Evolutionary conservation across 83 land plant genomes (phyloP), one percentile per base, ranked within the genome.

Genomic region (Picea abies): DNA sequence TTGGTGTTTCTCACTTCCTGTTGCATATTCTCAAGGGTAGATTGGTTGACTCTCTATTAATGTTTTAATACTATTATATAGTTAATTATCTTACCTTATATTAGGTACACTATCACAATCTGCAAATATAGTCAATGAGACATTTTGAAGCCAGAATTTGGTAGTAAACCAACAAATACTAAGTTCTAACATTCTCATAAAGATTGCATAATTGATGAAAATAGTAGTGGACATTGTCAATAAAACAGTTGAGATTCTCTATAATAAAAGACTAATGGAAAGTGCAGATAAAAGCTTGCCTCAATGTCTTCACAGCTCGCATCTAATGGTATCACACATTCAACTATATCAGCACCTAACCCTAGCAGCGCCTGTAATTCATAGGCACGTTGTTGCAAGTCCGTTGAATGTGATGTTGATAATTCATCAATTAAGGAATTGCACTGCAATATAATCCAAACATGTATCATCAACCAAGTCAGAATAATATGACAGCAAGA

Each of bases 251-350:
- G 17, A 17, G 37, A 16, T 22, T 11, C 19, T 69, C 19, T 4
- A 69, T 35, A 35, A 39, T 32, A 32, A 32, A 35, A 69, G 37
- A 35, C 19, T 35, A 35, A 69, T 25, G 29, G n/a, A 29, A 29
- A 29, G 29, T 29, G 29, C 56, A 47, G 35, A 49, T 49, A 47
- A 29, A 68, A 60, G 22, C 62, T 14, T 29, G 91, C 99, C 96
- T 97, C 99, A 73, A 97, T 91, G 35, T 97, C 99, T 83, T 97
- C 99, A 86, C 98, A 92, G 66, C 96, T 95, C 63, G 96, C 96
- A 94, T 97, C 94, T 60, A 87, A 20, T 61, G 99, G 98, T 94
- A 97, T 85, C 23, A 95, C 87, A 75, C 66, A 84, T 67, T 86
- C 93, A 84, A 94, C 88, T 78, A 90, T 80, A 52, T 82, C 88